Conservation (phyloP, 768 basidiomycete genomes). For the Xanthoconium purpureum region DNA sequence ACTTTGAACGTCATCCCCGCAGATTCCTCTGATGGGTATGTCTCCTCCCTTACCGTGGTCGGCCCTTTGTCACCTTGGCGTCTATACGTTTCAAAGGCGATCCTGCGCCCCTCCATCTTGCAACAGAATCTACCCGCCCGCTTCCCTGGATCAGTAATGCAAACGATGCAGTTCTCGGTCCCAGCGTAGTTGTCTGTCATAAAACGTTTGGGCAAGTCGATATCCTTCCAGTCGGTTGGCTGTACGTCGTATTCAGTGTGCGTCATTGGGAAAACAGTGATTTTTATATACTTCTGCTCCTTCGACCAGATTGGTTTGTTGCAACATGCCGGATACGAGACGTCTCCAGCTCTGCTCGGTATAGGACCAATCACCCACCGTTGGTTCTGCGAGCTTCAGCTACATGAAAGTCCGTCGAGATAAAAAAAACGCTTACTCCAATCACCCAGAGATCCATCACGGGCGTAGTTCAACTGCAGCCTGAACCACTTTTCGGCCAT, state of each 20-base stretch:
- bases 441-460: not conserved
- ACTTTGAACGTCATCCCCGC: not conserved
- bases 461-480: conserved; percentile 1
- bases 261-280: not conserved
- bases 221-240: not conserved
- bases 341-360: conserved; percentile 8
- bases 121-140: not conserved
- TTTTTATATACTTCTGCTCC: not conserved
- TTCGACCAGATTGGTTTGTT: not conserved
- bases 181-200: not conserved
- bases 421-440: not conserved
- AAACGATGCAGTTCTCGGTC: not conserved
- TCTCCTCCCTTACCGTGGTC: not conserved
- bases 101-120: not conserved
- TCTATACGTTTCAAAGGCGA: not conserved
- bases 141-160: not conserved
- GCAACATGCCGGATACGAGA: not conserved
- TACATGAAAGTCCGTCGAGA: not conserved
- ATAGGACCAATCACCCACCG: not conserved
- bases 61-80: not conserved
- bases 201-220: not conserved
- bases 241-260: not conserved
- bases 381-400: not conserved
- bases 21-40: not conserved
- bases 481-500: conserved; percentile 5